Percentiles rank a stretch among this genome's conserved stretches.
Evolutionary conservation across 345 rosid species (phyloP).

Genomic region (Diplotaxis tenuifolia): DNA sequence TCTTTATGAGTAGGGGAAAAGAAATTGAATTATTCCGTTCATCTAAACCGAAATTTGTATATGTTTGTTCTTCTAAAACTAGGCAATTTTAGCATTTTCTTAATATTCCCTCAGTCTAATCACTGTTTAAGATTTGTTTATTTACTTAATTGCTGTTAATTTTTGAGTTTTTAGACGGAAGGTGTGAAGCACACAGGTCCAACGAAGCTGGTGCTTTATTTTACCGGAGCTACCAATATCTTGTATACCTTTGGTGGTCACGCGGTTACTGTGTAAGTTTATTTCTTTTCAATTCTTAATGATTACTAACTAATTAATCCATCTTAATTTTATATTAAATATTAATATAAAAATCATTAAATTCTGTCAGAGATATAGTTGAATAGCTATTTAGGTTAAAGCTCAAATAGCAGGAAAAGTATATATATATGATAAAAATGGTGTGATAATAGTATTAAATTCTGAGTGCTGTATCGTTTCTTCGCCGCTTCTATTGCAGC

Average conservation of each 20-base stretch:
- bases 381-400: conserved; percentile 27
- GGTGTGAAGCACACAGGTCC: conserved; percentile 80
- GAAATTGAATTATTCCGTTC: conserved; percentile 16
- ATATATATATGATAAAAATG: conserved; percentile 1
- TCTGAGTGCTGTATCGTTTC: conserved; percentile 42
- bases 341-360: not conserved
- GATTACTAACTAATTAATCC: not conserved
- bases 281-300: not conserved
- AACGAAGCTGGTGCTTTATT: conserved; percentile 77
- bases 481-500: conserved; percentile 84
- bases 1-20: conserved; percentile 21
- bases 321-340: not conserved
- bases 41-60: conserved; percentile 21
- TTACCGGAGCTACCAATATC: conserved; percentile 98
- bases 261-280: conserved; percentile 95
- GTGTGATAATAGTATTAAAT: conserved; percentile 21
- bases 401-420: conserved; percentile 10
- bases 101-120: not conserved
- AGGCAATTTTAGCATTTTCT: not conserved
- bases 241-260: conserved; percentile 98
- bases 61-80: not conserved
- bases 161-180: conserved; percentile 42
- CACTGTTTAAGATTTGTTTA: not conserved
- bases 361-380: conserved; percentile 27
- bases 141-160: not conserved